A percentile compares a stretch with the other conserved stretches of the same genome.
phyloP scores from a whole-genome alignment of 2,329 filamentous ascomycete genomes.

The Xylaria polymorpha region DNA sequence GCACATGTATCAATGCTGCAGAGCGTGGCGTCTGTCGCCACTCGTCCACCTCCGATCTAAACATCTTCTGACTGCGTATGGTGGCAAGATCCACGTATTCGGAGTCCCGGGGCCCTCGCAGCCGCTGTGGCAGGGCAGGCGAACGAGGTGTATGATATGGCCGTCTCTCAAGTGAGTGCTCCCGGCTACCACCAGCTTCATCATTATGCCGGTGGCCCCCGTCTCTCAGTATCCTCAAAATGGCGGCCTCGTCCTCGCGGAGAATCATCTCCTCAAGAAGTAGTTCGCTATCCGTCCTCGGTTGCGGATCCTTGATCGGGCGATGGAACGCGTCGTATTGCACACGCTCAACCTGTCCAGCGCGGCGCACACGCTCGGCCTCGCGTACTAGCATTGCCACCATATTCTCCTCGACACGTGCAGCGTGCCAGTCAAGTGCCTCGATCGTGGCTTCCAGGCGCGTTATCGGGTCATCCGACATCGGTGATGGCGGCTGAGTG shows the following conservation, averaged over 20 bases:
- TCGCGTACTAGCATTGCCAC: constrained; percentile 38
- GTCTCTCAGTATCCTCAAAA: constrained; percentile 20
- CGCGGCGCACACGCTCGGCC: constrained; percentile 32
- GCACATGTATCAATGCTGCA: constrained; percentile 36
- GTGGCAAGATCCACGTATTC: constrained; percentile 30
- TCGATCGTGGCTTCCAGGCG: constrained; percentile 34
- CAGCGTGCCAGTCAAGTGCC: constrained; percentile 45
- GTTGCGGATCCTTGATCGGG: constrained; percentile 12
- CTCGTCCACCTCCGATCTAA: constrained; percentile 22
- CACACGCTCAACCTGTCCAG: constrained; percentile 16
- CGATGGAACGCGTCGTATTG: constrained; percentile 25
- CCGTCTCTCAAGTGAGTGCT: constrained; percentile 17
- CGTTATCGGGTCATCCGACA: constrained; percentile 37
- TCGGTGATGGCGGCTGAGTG: constrained; percentile 44
- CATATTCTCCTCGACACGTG: constrained; percentile 45
- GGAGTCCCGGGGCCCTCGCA: constrained; percentile 33
- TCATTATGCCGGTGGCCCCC: neutral
- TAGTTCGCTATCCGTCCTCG: constrained; percentile 8
- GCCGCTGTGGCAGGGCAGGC: constrained; percentile 12
- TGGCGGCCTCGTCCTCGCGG: constrained; percentile 8
- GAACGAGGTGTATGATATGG: neutral
- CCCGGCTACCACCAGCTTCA: constrained; percentile 3
- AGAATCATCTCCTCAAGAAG: constrained; percentile 33
- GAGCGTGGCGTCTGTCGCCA: constrained; percentile 41
- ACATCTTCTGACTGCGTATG: constrained; percentile 35